phyloP scores from a whole-genome alignment of 352 stramenopile species.

The Sclerospora graminicola region DNA sequence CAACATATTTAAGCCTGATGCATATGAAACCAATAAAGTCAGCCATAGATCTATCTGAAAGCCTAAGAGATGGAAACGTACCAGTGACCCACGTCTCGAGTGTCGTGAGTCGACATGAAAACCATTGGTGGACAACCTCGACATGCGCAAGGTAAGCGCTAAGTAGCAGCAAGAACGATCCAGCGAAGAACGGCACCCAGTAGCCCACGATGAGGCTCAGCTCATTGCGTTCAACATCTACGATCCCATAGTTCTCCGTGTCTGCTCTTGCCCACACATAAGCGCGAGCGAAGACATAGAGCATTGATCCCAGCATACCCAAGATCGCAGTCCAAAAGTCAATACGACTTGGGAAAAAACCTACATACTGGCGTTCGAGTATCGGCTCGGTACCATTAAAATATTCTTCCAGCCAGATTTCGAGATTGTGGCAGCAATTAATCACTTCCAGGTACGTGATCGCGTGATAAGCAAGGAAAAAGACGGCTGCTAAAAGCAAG shows the following conservation, averaged over 20 bases:
- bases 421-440: slow-evolving; percentile 83
- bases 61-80: slow-evolving; percentile 12
- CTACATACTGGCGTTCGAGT: slow-evolving; percentile 52
- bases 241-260: slow-evolving; percentile 61
- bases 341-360: slow-evolving; percentile 74
- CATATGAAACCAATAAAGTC: slow-evolving; percentile 4
- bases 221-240: slow-evolving; percentile 55
- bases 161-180: slow-evolving; percentile 62
- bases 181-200: slow-evolving; percentile 77
- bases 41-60: slow-evolving; percentile 7
- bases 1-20: slow-evolving; percentile 47
- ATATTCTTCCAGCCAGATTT: slow-evolving; percentile 82
- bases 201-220: slow-evolving; percentile 61
- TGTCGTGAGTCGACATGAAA: slow-evolving; percentile 60
- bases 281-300: slow-evolving; percentile 49
- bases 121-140: slow-evolving; percentile 78
- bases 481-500: slow-evolving; percentile 44
- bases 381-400: slow-evolving; percentile 65
- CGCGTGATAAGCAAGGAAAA: slow-evolving; percentile 43
- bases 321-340: slow-evolving; percentile 71
- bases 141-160: slow-evolving; percentile 74
- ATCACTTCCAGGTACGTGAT: slow-evolving; percentile 82
- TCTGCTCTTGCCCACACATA: slow-evolving; percentile 49
- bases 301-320: slow-evolving; percentile 44
- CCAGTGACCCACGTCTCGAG: slow-evolving; percentile 38